phyloP scores from a whole-genome alignment of 108 stramenopile species.

The Discostella pseudostelligera region DNA sequence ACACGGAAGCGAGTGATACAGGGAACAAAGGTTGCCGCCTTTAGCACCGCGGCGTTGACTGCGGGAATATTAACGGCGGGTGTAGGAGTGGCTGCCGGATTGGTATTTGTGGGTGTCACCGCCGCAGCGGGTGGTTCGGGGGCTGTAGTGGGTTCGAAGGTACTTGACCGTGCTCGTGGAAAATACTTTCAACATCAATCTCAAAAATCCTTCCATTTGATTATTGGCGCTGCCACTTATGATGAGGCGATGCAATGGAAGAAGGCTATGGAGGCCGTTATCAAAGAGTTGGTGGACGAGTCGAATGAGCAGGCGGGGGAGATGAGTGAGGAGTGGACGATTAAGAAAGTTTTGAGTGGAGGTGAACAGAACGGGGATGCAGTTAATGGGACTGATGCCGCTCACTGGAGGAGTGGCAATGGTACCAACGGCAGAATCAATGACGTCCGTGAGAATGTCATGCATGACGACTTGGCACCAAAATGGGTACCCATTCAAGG shows the following conservation, averaged over 20 bases:
- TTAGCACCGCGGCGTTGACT: conserved; percentile 71
- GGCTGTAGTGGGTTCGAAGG: conserved; percentile 58
- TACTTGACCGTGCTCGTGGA: conserved; percentile 39
- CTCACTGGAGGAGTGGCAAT: too few relatives aligned
- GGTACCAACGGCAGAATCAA: conserved; percentile 36
- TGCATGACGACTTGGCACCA: conserved; percentile 25
- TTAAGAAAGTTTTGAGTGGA: neutral
- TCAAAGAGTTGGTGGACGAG: conserved; percentile 21
- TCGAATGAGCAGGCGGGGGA: conserved; percentile 9
- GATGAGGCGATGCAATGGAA: conserved; percentile 66
- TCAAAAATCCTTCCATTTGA: conserved; percentile 47
- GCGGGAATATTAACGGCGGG: conserved; percentile 82
- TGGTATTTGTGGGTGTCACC: conserved; percentile 69
- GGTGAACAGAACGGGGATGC: neutral
- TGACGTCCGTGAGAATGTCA: conserved; percentile 14
- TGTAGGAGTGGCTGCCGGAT: conserved; percentile 75
- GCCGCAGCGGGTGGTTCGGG: conserved; percentile 81
- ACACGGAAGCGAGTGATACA: conserved; percentile 55
- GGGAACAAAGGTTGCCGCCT: conserved; percentile 71
- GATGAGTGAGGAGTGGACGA: conserved; percentile 8
- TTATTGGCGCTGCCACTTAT: conserved; percentile 56
- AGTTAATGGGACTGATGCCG: conserved; percentile 1
- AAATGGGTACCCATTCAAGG: conserved; percentile 78
- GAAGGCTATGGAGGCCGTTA: conserved; percentile 52
- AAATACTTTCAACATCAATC: conserved; percentile 35